Base-by-base conservation (phyloP, 192 early-diverging fungal genomes). In the Fimicolochytrium jonesii region DNA sequence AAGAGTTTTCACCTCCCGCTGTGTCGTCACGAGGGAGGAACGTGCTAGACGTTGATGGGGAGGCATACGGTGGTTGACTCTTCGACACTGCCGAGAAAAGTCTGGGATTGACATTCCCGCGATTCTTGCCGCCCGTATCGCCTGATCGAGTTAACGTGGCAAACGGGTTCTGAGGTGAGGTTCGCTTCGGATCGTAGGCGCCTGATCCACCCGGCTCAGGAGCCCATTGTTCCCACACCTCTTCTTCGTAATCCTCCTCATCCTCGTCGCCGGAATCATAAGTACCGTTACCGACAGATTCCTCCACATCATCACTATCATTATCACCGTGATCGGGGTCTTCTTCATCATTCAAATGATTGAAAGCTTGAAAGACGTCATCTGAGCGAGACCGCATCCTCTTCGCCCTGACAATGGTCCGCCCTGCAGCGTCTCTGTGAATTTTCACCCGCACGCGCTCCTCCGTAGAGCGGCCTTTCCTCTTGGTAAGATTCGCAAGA, bases 361-460 rank as follows among this genome's bases (percentile, higher is more conserved):
- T 28, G 28, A 56, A 53, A 18, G 51, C 51, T 4, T 34, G 46
- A 6, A 61, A 61, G n/a, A n/a, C 25, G 15, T 29, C 33, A 32
- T 39, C 20, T n/a, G n/a, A n/a, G n/a, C n/a, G n/a, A n/a, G n/a
- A n/a, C n/a, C 51, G 37, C 11, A 64, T 43, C 49, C 60, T 18
- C 13, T 34, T 31, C 11, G 57, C 61, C 37, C 53, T 68, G 3
- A 68, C 48, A 15, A 68, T 48, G 0, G 66, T 68, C 49, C 66
- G 45, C 7, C 66, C 66, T 25, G 39, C 15, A 13, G 17, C 0
- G 39, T 68, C 57, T 37, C 57, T 41, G 13, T 41, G 44, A 20
- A 68, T 68, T 30, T 52, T 23, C 9, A 68, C 66, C n/a, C 66
- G 66, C 6, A 68, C 66, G 30, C 54, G 55, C 50, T 68, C 66